Base-by-base conservation (phyloP, 208 protist genomes). In the Leishmania lainsoni region DNA sequence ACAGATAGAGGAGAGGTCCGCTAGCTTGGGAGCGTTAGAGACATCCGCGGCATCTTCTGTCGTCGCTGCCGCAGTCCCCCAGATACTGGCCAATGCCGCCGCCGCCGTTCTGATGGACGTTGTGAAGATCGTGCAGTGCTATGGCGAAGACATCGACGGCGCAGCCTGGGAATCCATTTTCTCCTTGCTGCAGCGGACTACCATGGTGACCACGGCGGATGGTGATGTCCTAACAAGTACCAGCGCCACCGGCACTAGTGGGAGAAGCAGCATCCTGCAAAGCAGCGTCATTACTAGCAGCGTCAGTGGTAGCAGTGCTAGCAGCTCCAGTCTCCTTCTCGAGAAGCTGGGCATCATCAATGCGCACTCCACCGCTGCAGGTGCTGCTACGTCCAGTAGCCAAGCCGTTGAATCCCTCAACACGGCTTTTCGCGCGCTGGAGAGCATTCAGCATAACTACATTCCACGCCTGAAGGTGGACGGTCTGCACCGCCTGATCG, bases 361-460 rank as follows among this genome's bases (percentile, higher is more conserved):
- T 16, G 32, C 49, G 1, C n/a, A 4, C 20, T 29, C 39, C 22
- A 80, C 5, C 61, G 12, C 42, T 66, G 49, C 49, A 48, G 45
- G 12, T 76, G 72, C 63, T 29, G 69, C 76, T 49, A 48, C n/a
- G 10, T 63, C 20, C 49, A 81, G 69, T 42, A 79, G 59, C 32
- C 77, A 87, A 51, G 78, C 84, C 12, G 75, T 80, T 32, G 81
- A 90, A 68, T 75, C 83, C 9, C 86, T 94, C 42, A 83, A 88
- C 52, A 79, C 87, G 16, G 87, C 91, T 9, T 96, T 95, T 77
- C 91, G 91, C 45, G 81, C 87, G 0, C 82, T 96, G 39, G 93
- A 96, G 83, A 82, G 83, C 32, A 91, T 94, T 69, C 93, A 95
- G 68, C 93, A 96, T 78, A 93, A 91, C 69, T 83, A 86, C 83